These are phyloP conservation scores for Zygosaccharomyces gambellarensis DNA, from an alignment of 805 yeast genomes.

Conservation along the genomic window DNA sequence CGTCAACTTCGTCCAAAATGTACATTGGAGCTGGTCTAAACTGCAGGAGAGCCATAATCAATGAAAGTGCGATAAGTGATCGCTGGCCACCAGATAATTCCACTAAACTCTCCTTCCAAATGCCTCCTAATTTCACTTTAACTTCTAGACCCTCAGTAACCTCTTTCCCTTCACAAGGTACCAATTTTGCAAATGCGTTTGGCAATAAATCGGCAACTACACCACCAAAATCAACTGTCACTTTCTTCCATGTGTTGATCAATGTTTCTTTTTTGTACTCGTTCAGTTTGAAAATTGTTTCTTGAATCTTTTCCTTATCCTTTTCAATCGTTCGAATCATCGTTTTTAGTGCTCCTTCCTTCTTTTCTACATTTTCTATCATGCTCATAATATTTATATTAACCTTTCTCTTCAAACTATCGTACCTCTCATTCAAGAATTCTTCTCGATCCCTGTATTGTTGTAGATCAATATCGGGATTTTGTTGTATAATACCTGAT, in stretches of 20 bases:
- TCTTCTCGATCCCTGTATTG: slow-evolving; percentile 56
- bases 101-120: slow-evolving; percentile 93
- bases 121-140: slow-evolving; percentile 79
- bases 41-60: slow-evolving; percentile 86
- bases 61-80: slow-evolving; percentile 85
- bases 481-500: slow-evolving; percentile 51
- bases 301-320: slow-evolving; percentile 85
- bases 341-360: slow-evolving; percentile 65
- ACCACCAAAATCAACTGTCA: slow-evolving; percentile 81
- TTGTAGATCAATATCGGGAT: slow-evolving; percentile 57
- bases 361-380: slow-evolving; percentile 88
- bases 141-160: slow-evolving; percentile 89
- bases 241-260: slow-evolving; percentile 79
- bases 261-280: slow-evolving; percentile 81
- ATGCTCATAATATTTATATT: slow-evolving; percentile 83
- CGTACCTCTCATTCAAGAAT: slow-evolving; percentile 53
- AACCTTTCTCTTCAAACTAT: slow-evolving; percentile 72
- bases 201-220: slow-evolving; percentile 87
- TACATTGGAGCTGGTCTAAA: slow-evolving; percentile 99
- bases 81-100: slow-evolving; percentile 97
- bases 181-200: slow-evolving; percentile 83
- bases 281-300: slow-evolving; percentile 77
- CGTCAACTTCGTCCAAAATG: slow-evolving; percentile 95
- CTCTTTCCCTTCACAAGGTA: slow-evolving; percentile 72
- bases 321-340: slow-evolving; percentile 85